These are phyloP conservation scores for Dactylella cylindrospora DNA, from an alignment of 2,329 filamentous ascomycete species.

Conservation along the genomic window DNA sequence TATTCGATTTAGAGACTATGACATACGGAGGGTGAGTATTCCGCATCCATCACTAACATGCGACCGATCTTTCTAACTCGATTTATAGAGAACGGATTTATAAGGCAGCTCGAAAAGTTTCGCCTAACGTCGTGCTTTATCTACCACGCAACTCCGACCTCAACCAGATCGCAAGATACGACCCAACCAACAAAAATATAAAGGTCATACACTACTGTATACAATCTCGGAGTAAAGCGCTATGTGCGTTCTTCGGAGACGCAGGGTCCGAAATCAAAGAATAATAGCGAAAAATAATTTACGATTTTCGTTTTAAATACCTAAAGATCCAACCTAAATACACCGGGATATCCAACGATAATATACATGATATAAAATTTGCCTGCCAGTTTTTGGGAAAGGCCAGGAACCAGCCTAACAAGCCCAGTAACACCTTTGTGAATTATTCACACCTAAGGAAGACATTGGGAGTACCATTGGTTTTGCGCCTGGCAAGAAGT, in stretches of 20 bases:
- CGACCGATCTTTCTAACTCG: constrained; percentile 55
- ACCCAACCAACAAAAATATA: constrained; percentile 60
- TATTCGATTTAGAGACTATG: constrained; percentile 86
- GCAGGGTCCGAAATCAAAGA: constrained; percentile 14
- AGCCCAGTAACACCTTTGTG: no score
- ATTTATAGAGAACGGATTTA: constrained; percentile 63
- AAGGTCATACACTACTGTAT: constrained; percentile 89
- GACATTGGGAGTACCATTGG: constrained; percentile 17
- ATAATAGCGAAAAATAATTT: neutral
- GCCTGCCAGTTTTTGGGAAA: no score
- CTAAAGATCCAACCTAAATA: no score
- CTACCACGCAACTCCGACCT: constrained; percentile 83
- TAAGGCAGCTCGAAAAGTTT: constrained; percentile 58
- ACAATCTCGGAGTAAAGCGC: constrained; percentile 26
- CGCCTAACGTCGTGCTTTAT: constrained; percentile 68
- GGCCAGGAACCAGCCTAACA: no score
- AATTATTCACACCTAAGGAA: constrained; percentile 3
- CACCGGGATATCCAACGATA: no score
- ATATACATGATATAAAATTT: no score
- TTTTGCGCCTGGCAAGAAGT: constrained; percentile 5
- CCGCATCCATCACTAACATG: constrained; percentile 63
- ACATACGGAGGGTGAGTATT: constrained; percentile 53
- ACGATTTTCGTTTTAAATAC: no score
- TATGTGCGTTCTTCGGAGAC: constrained; percentile 41
- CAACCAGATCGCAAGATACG: constrained; percentile 68